Base-by-base conservation (phyloP, 257 asterid species). In the Solanum gandarillasii region DNA sequence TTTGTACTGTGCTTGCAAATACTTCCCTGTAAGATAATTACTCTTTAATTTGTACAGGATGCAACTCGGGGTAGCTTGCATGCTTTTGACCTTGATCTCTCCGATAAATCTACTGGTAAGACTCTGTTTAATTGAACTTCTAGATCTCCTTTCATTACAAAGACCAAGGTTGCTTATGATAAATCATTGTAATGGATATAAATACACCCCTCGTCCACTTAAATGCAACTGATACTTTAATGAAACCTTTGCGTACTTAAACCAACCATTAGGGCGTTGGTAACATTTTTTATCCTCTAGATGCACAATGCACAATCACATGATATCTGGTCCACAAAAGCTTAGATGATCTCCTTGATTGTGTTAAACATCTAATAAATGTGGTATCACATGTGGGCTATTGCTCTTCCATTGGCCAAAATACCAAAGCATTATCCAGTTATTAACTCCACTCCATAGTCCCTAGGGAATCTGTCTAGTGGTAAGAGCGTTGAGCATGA, bases 81-180 rank as follows among this genome's bases (percentile, higher is more conserved):
- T 90, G 98, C 94, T 87, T 96, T 89, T 89, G 97, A 94, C 89
- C 94, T 94, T 83, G 98, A 94, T 85, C 89, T 89, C 81, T 84
- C 86, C 6, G 86, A 88, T 84, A 92, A 94, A 88, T 89, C 94
- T 86, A 86, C 91, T 82, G 94, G 98, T 95, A 84, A 92, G 96
- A 46, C 65, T 48, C 62, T 48, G 29, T 27, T 46, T 35, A 46
- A 46, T 46, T 46, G 68, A 81, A 81, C 20, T 27, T 81, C 27
- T 18, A 81, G 68, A 81, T 29, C 18, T 79, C 23, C 84, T 41
- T 41, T 43, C 41, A 25, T 81, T 81, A 16, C 41, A 46, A 27
- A 14, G 41, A 81, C 27, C 41, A 81, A n/a, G 27, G 27, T 18
- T 81, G 39, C 68, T 46, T 46, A 16, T 46, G 68, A 46, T 81